A percentile compares a stretch with the other conserved stretches of the same genome.
Evolutionary conservation across 345 rosid species (phyloP).

Genomic region (Euphorbia pulcherrima): DNA sequence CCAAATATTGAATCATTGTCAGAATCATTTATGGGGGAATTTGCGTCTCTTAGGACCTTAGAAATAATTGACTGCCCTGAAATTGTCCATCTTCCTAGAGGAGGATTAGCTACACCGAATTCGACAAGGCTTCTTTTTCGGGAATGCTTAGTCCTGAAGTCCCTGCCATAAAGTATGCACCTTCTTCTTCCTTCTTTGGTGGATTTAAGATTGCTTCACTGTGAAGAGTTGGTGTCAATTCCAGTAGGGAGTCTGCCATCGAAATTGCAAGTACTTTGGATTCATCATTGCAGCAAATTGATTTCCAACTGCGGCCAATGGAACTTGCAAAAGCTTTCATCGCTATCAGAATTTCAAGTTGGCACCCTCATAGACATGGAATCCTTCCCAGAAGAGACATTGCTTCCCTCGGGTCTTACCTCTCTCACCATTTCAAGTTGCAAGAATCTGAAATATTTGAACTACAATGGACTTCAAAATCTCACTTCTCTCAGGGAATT

Average conservation of each 20-base stretch:
- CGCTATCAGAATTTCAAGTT: conserved; percentile 3
- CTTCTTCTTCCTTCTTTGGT: conserved; percentile 12
- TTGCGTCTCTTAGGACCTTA: background rate
- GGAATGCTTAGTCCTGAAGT: conserved; percentile 8
- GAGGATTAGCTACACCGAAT: conserved; percentile 19
- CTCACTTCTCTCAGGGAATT: conserved; percentile 15
- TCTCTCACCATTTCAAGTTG: conserved; percentile 3
- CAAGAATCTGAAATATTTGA: conserved; percentile 9
- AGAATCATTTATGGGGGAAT: background rate
- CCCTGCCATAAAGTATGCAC: conserved; percentile 17
- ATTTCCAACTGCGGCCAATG: conserved; percentile 8
- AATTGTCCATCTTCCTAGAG: conserved; percentile 4
- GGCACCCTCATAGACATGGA: background rate
- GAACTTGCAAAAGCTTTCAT: conserved; percentile 8
- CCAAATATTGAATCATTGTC: background rate
- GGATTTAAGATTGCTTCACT: background rate
- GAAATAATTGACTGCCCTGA: background rate
- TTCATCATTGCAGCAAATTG: conserved; percentile 6
- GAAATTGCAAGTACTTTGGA: conserved; percentile 8
- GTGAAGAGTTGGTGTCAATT: conserved; percentile 17
- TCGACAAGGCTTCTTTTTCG: background rate
- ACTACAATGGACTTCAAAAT: conserved; percentile 15
- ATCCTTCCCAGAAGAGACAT: conserved; percentile 15
- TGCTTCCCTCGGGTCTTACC: conserved; percentile 5
- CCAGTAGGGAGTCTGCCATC: conserved; percentile 17